A percentile compares a stretch with the other conserved stretches of the same genome.
Conservation (phyloP, 2,329 filamentous ascomycete genomes). For the Sclerotinia trifoliorum region DNA sequence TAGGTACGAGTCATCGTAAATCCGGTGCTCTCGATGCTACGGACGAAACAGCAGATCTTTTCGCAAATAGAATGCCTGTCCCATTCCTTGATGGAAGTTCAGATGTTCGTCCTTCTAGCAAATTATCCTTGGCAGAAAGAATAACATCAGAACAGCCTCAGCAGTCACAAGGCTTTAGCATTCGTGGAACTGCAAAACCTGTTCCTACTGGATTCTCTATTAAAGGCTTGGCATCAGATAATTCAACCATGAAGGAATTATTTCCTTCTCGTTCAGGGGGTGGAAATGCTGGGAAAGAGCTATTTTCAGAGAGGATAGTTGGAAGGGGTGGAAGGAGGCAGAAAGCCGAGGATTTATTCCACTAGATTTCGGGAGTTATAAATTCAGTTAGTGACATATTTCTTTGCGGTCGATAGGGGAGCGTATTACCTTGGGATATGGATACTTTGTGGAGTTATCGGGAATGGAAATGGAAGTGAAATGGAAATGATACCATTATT, state of each 20-base stretch:
- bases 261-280: slow-evolving; percentile 62
- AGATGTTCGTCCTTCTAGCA: slow-evolving; percentile 33
- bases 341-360: slow-evolving; percentile 71
- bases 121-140: slow-evolving; percentile 29
- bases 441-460: slow-evolving; percentile 10
- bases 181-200: slow-evolving; percentile 56
- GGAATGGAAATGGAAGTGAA: not conserved
- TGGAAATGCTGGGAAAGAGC: slow-evolving; percentile 64
- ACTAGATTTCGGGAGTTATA: slow-evolving; percentile 43
- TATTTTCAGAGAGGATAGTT: slow-evolving; percentile 62
- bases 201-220: slow-evolving; percentile 58
- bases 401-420: not conserved
- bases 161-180: slow-evolving; percentile 49
- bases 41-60: slow-evolving; percentile 53
- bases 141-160: slow-evolving; percentile 39
- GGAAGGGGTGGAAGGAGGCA: slow-evolving; percentile 59
- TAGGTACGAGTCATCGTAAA: slow-evolving; percentile 45
- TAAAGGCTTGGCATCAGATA: slow-evolving; percentile 62
- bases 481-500: slow-evolving; percentile 19
- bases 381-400: not conserved
- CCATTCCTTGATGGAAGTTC: slow-evolving; percentile 49
- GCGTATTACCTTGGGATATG: not conserved
- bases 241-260: slow-evolving; percentile 58
- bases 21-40: slow-evolving; percentile 53
- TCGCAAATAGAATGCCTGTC: slow-evolving; percentile 49